Percentiles rank a stretch among this genome's conserved stretches.
Evolutionary conservation across 805 yeast species (phyloP).

Genomic region (Metschnikowia amazonensis): DNA sequence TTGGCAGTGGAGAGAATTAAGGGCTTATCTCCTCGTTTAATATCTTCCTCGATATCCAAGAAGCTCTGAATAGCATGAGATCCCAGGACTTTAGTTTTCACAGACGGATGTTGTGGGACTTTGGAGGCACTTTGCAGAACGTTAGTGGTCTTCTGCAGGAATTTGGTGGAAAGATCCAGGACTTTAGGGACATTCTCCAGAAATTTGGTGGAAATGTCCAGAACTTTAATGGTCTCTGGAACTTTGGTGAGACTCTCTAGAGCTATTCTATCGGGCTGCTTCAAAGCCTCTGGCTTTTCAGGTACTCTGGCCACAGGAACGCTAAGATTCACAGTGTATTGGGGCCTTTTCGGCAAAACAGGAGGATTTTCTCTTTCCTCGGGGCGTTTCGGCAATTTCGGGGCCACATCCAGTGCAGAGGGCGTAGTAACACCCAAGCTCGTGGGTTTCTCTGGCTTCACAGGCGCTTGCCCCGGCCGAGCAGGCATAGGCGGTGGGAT

Average conservation of each 20-base stretch:
- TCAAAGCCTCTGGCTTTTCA: background rate
- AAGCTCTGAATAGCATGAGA: background rate
- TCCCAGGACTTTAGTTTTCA: background rate
- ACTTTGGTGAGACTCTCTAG: background rate
- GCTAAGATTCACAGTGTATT: background rate
- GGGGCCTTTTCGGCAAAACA: conserved; percentile 10
- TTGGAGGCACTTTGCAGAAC: no score
- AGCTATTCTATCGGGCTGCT: background rate
- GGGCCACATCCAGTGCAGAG: background rate
- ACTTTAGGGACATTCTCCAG: no score
- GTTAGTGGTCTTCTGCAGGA: no score
- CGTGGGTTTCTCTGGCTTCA: background rate
- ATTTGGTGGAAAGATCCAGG: no score
- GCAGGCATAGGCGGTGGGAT: conserved; percentile 17
- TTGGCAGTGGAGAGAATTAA: background rate
- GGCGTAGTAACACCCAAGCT: background rate
- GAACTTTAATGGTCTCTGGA: no score
- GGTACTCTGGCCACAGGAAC: conserved; percentile 1
- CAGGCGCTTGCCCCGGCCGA: background rate
- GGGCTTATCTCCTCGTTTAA: background rate
- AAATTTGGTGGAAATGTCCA: no score
- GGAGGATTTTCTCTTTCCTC: conserved; percentile 7
- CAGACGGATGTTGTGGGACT: no score
- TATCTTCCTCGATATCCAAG: conserved; percentile 6
- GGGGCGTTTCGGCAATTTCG: conserved; percentile 1